phyloP scores from a whole-genome alignment of 1,284 basidiomycete species.

The Marasmius sp. region DNA sequence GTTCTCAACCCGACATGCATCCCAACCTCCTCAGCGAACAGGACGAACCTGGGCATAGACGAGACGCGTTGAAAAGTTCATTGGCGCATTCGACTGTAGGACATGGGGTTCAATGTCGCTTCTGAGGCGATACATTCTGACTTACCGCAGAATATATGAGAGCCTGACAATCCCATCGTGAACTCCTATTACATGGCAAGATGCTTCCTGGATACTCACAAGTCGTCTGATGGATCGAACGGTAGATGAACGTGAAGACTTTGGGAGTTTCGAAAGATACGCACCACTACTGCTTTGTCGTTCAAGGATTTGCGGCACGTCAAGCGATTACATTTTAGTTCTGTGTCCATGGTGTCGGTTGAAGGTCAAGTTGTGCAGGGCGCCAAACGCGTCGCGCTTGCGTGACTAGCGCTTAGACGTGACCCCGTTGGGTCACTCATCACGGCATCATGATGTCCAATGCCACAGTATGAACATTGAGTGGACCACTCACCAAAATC shows the following conservation, averaged over 20 bases:
- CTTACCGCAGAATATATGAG: conserved; percentile 82
- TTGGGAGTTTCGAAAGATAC: conserved; percentile 25
- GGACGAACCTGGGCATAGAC: conserved; percentile 68
- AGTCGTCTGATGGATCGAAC: conserved; percentile 37
- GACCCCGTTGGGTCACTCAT: neutral
- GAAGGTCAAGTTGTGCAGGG: neutral
- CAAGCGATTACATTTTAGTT: conserved; percentile 73
- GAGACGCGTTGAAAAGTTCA: conserved; percentile 72
- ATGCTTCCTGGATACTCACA: conserved; percentile 34
- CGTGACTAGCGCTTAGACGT: neutral
- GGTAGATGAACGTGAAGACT: neutral
- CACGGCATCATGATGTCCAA: neutral
- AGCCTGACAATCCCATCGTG: conserved; percentile 41
- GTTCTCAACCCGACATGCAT: neutral
- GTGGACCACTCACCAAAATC: no score
- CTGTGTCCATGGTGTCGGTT: conserved; percentile 40
- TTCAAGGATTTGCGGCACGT: conserved; percentile 63
- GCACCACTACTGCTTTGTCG: conserved; percentile 81
- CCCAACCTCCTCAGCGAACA: neutral
- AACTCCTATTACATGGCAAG: conserved; percentile 2
- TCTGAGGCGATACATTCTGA: conserved; percentile 9
- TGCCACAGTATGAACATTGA: neutral
- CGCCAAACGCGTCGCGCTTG: neutral
- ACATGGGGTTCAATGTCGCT: conserved; percentile 7
- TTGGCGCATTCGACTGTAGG: conserved; percentile 78